These are phyloP conservation scores for Quercus lobata DNA, from an alignment of 331 rosid genomes.

Conservation along the genomic window DNA sequence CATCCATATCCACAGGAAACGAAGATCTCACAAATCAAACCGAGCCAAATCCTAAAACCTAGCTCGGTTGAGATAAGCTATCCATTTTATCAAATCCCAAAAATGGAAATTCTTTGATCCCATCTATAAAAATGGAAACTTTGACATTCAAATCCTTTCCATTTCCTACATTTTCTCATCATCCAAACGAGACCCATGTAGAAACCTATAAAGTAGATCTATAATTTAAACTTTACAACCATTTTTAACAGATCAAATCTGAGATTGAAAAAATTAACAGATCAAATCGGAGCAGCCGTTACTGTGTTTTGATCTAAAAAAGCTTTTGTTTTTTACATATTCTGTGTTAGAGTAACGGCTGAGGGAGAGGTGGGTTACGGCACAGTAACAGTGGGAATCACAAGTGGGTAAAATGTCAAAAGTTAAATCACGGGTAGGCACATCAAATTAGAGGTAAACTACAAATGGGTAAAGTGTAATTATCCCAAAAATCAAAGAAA, in stretches of 20 bases:
- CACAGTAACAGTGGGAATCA: too few relatives aligned
- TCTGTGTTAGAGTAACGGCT: too few relatives aligned
- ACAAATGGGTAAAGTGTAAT: too few relatives aligned
- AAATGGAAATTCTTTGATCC: conserved; percentile 20
- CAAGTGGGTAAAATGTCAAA: too few relatives aligned
- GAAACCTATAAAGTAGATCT: conserved; percentile 33
- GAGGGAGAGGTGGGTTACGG: too few relatives aligned
- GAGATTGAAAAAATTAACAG: conserved; percentile 6
- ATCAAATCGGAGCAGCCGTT: too few relatives aligned
- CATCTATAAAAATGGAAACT: conserved; percentile 32
- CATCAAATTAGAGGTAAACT: too few relatives aligned
- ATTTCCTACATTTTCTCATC: conserved; percentile 27
- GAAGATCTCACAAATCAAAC: not conserved
- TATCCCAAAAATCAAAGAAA: too few relatives aligned
- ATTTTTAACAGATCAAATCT: conserved; percentile 1
- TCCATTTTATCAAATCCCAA: conserved; percentile 11
- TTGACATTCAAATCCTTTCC: conserved; percentile 20
- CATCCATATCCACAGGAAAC: not conserved
- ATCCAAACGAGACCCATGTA: conserved; percentile 13
- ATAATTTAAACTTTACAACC: conserved; percentile 18
- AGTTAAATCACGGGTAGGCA: too few relatives aligned
- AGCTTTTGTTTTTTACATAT: too few relatives aligned
- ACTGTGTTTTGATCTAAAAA: too few relatives aligned
- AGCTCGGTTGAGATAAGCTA: conserved; percentile 2
- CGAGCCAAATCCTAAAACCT: conserved; percentile 6